These are phyloP conservation scores for Pulveroboletus sp. DNA, from an alignment of 768 basidiomycete genomes.

Conservation along the genomic window DNA sequence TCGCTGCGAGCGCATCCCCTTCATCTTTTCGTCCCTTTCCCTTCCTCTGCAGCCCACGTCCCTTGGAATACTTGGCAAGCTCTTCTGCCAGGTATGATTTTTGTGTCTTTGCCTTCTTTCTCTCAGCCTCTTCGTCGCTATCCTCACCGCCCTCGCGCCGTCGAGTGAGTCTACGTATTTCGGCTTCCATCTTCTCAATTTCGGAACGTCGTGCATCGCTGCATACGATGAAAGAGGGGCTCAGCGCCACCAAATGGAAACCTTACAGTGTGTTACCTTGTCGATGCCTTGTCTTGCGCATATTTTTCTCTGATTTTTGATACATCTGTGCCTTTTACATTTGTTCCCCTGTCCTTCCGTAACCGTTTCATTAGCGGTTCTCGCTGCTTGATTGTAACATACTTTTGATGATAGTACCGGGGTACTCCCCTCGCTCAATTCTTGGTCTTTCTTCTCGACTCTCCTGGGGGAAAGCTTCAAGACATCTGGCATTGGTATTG, in stretches of 20 bases:
- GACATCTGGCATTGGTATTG: conserved; percentile 9
- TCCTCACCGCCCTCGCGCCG: conserved; percentile 53
- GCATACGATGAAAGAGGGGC: neutral
- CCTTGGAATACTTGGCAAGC: conserved; percentile 75
- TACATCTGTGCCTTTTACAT: conserved; percentile 45
- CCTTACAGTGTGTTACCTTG: conserved; percentile 41
- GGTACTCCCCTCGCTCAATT: neutral
- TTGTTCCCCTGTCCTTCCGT: conserved; percentile 10
- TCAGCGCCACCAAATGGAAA: neutral
- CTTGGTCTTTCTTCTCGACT: conserved; percentile 2
- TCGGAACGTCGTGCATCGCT: conserved; percentile 69
- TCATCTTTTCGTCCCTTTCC: conserved; percentile 67
- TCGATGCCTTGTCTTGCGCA: conserved; percentile 63
- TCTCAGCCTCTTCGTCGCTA: conserved; percentile 61
- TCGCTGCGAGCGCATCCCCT: conserved; percentile 61
- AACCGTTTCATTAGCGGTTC: neutral
- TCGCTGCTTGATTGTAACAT: neutral
- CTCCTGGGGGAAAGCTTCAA: conserved; percentile 3
- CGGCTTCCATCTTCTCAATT: conserved; percentile 86
- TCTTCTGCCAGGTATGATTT: conserved; percentile 80
- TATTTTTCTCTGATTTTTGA: conserved; percentile 75
- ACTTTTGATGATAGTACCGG: conserved; percentile 18
- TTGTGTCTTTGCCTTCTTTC: conserved; percentile 52
- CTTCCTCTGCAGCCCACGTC: conserved; percentile 55
- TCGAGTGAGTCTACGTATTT: conserved; percentile 75